These are phyloP conservation scores for Pythium folliculosum DNA, from an alignment of 352 stramenopile species.

Conservation along the genomic window DNA sequence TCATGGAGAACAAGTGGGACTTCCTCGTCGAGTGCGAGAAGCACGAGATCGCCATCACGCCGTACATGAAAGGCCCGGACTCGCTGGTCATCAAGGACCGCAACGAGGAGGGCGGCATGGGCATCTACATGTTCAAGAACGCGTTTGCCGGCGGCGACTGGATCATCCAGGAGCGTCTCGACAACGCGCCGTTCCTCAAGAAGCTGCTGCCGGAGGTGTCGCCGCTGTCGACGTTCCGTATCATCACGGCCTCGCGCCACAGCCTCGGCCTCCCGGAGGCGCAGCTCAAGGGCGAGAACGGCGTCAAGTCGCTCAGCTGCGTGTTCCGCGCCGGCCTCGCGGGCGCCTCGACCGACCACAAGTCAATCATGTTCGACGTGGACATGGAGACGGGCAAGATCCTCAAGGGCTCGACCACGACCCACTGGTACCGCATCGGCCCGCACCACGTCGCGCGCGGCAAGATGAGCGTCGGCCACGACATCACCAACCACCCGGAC, in stretches of 20 bases:
- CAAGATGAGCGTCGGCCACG: constrained; percentile 83
- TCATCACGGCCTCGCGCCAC: constrained; percentile 94
- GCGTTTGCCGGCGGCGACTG: constrained; percentile 91
- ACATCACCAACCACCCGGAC: constrained; percentile 90
- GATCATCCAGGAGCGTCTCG: constrained; percentile 97
- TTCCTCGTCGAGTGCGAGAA: constrained; percentile 94
- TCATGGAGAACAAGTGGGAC: constrained; percentile 99
- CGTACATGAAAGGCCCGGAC: constrained; percentile 89
- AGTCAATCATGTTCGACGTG: constrained; percentile 98
- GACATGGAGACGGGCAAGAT: constrained; percentile 94
- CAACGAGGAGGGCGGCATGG: constrained; percentile 97
- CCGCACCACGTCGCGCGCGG: constrained; percentile 66
- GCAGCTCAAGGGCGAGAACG: constrained; percentile 52
- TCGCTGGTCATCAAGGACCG: constrained; percentile 97
- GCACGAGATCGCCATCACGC: constrained; percentile 91
- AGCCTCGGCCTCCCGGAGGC: constrained; percentile 49
- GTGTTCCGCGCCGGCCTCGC: constrained; percentile 73
- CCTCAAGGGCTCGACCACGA: constrained; percentile 94
- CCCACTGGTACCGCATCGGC: constrained; percentile 95
- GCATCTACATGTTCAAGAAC: constrained; percentile 98
- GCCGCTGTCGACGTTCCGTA: constrained; percentile 97
- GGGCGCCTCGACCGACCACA: constrained; percentile 94
- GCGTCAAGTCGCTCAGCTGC: constrained; percentile 79
- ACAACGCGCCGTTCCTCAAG: constrained; percentile 93
- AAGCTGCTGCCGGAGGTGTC: constrained; percentile 92